A percentile compares a stretch with the other conserved stretches of the same genome.
Conservation (phyloP, 257 asterid genomes). For the Solanum rostratum region DNA sequence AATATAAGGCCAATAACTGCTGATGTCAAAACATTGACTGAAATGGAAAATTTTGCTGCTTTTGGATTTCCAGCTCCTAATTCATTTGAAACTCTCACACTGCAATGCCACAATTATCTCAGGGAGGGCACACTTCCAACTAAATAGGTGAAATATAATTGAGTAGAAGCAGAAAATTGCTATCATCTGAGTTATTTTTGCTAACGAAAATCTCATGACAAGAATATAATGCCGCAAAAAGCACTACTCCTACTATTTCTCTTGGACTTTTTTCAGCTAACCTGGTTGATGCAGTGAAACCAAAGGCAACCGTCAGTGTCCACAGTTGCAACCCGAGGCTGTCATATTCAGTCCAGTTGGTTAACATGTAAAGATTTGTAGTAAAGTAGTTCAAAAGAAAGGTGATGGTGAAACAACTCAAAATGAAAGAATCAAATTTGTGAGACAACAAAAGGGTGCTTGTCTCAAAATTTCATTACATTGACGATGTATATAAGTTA, state of each 20-base stretch:
- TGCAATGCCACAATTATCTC: neutral
- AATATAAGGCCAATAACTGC: slow-evolving; percentile 18
- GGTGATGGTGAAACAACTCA: neutral
- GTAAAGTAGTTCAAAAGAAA: neutral
- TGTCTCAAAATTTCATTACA: neutral
- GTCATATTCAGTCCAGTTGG: slow-evolving; percentile 1
- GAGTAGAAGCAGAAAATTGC: neutral
- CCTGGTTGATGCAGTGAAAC: slow-evolving; percentile 58
- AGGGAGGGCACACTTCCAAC: neutral
- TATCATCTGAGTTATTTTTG: neutral
- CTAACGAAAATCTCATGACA: neutral
- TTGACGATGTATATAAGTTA: neutral
- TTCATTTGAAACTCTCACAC: slow-evolving; percentile 36
- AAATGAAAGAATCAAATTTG: neutral
- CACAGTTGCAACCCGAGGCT: slow-evolving; percentile 69
- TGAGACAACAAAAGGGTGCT: neutral
- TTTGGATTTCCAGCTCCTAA: slow-evolving; percentile 29
- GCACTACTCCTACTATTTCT: neutral
- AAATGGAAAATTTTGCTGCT: slow-evolving; percentile 13
- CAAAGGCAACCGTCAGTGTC: slow-evolving; percentile 59
- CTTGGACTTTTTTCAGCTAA: neutral
- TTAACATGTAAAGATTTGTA: neutral
- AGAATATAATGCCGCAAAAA: neutral
- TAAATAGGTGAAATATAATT: neutral
- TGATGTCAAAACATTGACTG: slow-evolving; percentile 15